A percentile compares a stretch with the other conserved stretches of the same genome.
Evolutionary conservation across 2,329 filamentous ascomycete genomes (phyloP).

Genomic region (Aspergillus melleus): DNA sequence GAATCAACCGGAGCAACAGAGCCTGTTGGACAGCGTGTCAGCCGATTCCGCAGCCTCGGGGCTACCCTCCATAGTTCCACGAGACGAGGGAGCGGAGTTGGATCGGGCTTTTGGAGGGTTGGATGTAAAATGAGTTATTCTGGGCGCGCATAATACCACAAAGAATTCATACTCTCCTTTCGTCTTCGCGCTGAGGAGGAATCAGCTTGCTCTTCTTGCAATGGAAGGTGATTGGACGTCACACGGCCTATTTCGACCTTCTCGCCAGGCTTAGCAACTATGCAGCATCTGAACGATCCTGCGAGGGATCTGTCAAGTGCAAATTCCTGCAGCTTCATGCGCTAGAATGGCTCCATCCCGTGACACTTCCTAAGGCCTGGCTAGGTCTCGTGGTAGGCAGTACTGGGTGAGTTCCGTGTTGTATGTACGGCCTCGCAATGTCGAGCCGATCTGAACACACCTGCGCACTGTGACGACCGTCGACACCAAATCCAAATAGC

Average conservation of each 20-base stretch:
- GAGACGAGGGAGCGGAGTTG: slow-evolving; percentile 52
- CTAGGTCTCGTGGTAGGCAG: background rate
- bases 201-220: background rate
- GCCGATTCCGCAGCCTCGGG: slow-evolving; percentile 31
- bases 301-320: background rate
- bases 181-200: background rate
- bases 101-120: slow-evolving; percentile 55
- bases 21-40: slow-evolving; percentile 41
- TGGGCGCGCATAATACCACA: background rate
- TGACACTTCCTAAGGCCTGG: background rate
- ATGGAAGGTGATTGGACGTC: background rate
- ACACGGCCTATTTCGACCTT: background rate
- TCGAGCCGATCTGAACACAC: background rate
- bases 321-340: background rate
- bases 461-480: too few relatives aligned
- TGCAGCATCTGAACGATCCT: background rate
- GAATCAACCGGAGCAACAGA: slow-evolving; percentile 21
- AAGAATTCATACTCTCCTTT: background rate
- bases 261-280: background rate
- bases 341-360: background rate
- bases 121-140: slow-evolving; percentile 38
- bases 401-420: background rate
- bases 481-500: too few relatives aligned
- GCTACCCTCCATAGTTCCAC: slow-evolving; percentile 43
- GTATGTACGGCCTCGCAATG: background rate